A percentile compares a stretch with the other conserved stretches of the same genome.
These are phyloP conservation scores for Incumbomyces delicatus DNA, from an alignment of 2,329 filamentous ascomycete genomes.

Conservation along the genomic window DNA sequence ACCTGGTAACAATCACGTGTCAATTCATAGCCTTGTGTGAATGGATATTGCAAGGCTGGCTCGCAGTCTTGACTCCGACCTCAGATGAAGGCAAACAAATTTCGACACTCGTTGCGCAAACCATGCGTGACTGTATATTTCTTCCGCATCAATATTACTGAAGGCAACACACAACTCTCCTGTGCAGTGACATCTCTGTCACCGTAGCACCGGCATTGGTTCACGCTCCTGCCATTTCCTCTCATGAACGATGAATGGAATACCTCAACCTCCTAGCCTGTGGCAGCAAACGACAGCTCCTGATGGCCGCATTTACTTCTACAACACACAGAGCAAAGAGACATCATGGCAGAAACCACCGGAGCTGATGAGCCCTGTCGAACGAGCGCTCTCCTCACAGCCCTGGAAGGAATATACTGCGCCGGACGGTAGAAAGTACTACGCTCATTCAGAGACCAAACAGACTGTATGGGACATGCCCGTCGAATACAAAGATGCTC, in stretches of 20 bases:
- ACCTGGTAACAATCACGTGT: too few relatives aligned
- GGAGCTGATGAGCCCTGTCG: constrained; percentile 72
- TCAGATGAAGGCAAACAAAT: too few relatives aligned
- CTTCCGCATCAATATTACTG: too few relatives aligned
- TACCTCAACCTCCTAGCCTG: constrained; percentile 40
- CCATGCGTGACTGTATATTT: too few relatives aligned
- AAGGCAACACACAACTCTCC: too few relatives aligned
- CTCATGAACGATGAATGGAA: constrained; percentile 46
- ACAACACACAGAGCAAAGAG: constrained; percentile 72
- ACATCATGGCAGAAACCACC: constrained; percentile 94
- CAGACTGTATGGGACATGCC: constrained; percentile 94
- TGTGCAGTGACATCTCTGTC: too few relatives aligned
- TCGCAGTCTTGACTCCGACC: too few relatives aligned
- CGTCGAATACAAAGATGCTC: constrained; percentile 64
- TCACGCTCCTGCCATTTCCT: too few relatives aligned
- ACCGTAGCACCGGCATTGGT: too few relatives aligned
- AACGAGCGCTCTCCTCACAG: constrained; percentile 71
- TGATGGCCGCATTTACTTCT: constrained; percentile 84
- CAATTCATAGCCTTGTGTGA: too few relatives aligned
- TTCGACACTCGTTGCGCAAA: too few relatives aligned
- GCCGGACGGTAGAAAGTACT: constrained; percentile 82
- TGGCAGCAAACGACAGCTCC: constrained; percentile 77
- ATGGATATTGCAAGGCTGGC: too few relatives aligned
- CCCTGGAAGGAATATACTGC: constrained; percentile 91
- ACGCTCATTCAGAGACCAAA: constrained; percentile 86